A percentile compares a stretch with the other conserved stretches of the same genome.
These are phyloP conservation scores for Albophoma yamanashiensis DNA, from an alignment of 2,329 filamentous ascomycete species.

Conservation along the genomic window DNA sequence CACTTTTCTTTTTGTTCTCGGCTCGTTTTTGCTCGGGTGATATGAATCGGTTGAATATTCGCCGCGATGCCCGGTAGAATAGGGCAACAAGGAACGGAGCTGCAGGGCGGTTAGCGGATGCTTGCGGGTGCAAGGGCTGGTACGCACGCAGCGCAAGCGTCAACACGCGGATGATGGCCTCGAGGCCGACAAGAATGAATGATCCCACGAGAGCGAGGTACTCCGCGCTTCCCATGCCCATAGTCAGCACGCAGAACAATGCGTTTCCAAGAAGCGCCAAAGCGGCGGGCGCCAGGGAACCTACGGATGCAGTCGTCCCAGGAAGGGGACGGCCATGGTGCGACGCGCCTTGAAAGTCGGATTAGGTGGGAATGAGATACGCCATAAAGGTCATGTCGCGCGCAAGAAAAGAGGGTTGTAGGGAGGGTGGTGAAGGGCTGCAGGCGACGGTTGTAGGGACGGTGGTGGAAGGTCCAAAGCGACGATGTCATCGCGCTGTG, in stretches of 20 bases:
- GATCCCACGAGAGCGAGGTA: conserved; percentile 81
- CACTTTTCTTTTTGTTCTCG: conserved; percentile 56
- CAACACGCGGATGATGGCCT: conserved; percentile 72
- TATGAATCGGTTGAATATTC: conserved; percentile 69
- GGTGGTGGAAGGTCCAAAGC: background rate
- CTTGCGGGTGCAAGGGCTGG: background rate
- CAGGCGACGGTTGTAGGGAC: no score
- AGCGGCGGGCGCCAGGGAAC: conserved; percentile 11
- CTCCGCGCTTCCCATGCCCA: conserved; percentile 49
- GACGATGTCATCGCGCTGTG: background rate
- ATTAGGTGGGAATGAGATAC: background rate
- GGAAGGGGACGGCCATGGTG: conserved; percentile 40
- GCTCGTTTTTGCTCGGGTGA: conserved; percentile 58
- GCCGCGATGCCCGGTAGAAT: conserved; percentile 72
- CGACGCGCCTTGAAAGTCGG: conserved; percentile 5
- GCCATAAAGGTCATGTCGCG: background rate
- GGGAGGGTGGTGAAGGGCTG: background rate
- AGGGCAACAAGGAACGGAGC: conserved; percentile 71
- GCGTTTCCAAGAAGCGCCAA: background rate
- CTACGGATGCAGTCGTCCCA: conserved; percentile 41
- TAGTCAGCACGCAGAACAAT: conserved; percentile 1
- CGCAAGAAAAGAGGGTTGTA: background rate
- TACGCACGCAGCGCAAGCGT: conserved; percentile 76
- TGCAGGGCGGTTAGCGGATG: conserved; percentile 22
- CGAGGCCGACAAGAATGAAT: conserved; percentile 70